Conservation (phyloP, 345 rosid species). For the Salix purpurea region DNA sequence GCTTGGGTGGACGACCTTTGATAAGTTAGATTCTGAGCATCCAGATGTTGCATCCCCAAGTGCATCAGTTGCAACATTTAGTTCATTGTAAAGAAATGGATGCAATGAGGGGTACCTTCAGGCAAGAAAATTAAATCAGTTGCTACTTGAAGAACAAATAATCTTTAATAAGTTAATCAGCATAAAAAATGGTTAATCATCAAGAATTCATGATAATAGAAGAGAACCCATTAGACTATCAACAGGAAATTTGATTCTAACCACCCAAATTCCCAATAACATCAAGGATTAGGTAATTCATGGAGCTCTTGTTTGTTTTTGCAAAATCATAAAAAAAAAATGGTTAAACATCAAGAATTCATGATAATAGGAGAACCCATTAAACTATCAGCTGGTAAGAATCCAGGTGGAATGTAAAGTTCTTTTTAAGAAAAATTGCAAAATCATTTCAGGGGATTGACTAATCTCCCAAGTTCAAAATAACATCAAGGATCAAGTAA, state of each 20-base stretch:
- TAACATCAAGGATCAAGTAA: not conserved
- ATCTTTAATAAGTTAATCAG: not conserved
- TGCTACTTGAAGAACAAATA: constrained; percentile 8
- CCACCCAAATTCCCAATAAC: not conserved
- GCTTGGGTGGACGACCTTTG: constrained; percentile 84
- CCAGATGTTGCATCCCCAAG: constrained; percentile 46
- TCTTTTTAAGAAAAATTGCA: not conserved
- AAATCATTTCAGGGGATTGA: not conserved
- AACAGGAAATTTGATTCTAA: not conserved
- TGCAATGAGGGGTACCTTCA: constrained; percentile 85
- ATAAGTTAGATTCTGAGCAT: constrained; percentile 54
- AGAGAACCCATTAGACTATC: not conserved
- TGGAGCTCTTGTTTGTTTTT: not conserved
- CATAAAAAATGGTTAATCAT: not conserved
- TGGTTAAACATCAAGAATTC: not conserved
- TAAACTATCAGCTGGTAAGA: not conserved
- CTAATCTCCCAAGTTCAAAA: not conserved
- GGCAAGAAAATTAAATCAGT: constrained; percentile 20
- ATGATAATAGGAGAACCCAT: constrained; percentile 2
- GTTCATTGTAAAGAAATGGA: constrained; percentile 70
- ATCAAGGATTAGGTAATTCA: not conserved
- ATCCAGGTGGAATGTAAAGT: not conserved
- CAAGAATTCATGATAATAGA: constrained; percentile 1
- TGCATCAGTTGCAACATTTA: constrained; percentile 66
- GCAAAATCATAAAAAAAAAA: no score